Percentiles rank a stretch among this genome's conserved stretches.
These are phyloP conservation scores for Antrodiella citrinella DNA, from an alignment of 768 basidiomycete species.

Conservation along the genomic window DNA sequence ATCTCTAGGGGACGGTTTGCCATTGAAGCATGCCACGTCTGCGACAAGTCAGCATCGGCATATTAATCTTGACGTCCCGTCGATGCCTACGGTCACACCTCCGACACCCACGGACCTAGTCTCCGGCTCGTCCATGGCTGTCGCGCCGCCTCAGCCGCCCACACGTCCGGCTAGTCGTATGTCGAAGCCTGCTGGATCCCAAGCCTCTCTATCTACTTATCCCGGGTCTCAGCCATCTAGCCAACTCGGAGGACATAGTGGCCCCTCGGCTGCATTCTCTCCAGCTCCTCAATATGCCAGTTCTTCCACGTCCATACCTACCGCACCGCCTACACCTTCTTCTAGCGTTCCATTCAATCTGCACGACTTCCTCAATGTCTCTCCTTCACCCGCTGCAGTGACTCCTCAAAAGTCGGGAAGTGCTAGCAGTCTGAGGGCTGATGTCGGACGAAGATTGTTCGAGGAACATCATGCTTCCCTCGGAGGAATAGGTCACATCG, in stretches of 20 bases:
- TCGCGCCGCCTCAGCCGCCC: slow-evolving; percentile 2
- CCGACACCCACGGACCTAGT: slow-evolving; percentile 18
- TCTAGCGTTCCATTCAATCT: slow-evolving; percentile 50
- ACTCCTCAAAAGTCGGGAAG: slow-evolving; percentile 20
- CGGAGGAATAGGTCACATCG: slow-evolving; percentile 4
- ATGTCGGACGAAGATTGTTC: slow-evolving; percentile 61
- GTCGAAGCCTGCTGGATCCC: no score
- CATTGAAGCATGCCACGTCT: slow-evolving; percentile 1
- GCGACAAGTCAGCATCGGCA: not conserved
- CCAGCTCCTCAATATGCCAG: not conserved
- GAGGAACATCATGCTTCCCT: slow-evolving; percentile 49
- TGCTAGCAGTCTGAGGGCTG: slow-evolving; percentile 46
- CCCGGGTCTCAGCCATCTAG: no score
- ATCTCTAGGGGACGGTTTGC: slow-evolving; percentile 6
- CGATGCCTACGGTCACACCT: slow-evolving; percentile 26
- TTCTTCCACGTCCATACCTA: slow-evolving; percentile 2
- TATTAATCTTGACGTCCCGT: slow-evolving; percentile 12
- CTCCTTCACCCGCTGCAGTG: slow-evolving; percentile 46
- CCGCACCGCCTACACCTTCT: slow-evolving; percentile 28
- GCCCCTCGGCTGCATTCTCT: slow-evolving; percentile 5
- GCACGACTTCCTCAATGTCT: slow-evolving; percentile 66
- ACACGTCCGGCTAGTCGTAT: slow-evolving; percentile 1
- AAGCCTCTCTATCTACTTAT: no score
- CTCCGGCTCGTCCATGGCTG: not conserved
- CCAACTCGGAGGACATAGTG: no score